Base-by-base conservation (phyloP, 1,139 yeast species). In the Taiozyma onychis region DNA sequence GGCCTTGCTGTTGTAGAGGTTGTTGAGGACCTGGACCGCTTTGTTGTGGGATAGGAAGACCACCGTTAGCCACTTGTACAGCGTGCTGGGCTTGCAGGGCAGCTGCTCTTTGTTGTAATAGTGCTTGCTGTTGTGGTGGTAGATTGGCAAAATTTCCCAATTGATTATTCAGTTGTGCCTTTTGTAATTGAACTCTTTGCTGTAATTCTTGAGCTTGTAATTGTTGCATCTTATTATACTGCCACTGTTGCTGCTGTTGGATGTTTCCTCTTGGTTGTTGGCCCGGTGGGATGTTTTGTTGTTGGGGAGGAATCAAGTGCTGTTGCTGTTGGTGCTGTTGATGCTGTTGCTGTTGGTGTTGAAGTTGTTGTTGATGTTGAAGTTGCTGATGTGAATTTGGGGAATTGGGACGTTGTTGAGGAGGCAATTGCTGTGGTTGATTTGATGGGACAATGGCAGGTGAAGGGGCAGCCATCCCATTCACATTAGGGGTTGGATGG, bases 141-240 rank as follows among this genome's bases (percentile, higher is more conserved):
- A 52, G 18, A 39, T 51, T 52, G 22, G 50, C 45, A 42, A 51
- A 52, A 34, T 50, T 52, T 39, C 49, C 55, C 11, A 52, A 28
- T 28, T 57, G 63, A 34, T 50, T 54, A 43, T 52, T 54, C 22
- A 59, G 18, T 30, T 59, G 63, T 10, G 54, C 53, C 44, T 60
- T 58, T 21, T 59, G 62, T 18, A 60, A 27, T 32, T 60, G 62
- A 4, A 55, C 57, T 28, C 61, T 30, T 39, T 59, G 62, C 47
- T 57, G 62, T 9, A 56, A 32, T 34, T 58, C 61, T 35, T 57
- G 58, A 6, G 54, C 52, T 45, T 55, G 59, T 39, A 51, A 26
- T 41, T 55, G 58, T 44, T 59, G 62, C 48, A 55, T 51, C 46
- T 58, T 56, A 41, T 53, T 56, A 37, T 46, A 51, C 39, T 56